Evolutionary conservation across 345 rosid genomes (phyloP), one percentile per base, ranked within the genome.

Genomic region (Erysimum cheiranthoides): DNA sequence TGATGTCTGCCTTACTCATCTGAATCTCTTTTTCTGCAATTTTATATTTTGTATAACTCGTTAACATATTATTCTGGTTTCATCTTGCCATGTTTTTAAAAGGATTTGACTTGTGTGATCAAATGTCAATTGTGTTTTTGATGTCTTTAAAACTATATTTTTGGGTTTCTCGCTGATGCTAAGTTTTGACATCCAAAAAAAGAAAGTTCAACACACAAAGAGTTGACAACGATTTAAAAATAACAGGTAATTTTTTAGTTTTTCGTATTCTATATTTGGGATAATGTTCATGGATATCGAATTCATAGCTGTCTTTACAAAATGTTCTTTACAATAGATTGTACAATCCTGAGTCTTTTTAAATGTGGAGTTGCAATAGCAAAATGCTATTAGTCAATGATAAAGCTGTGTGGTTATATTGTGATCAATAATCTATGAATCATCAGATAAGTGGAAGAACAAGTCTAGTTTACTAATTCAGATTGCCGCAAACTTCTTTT

Each of bases 1-100:
- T 88, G 90, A 86, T 85, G 82, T 62, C 51, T 73, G 87, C 88
- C 93, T 88, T 86, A 86, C 89, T 88, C 90, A 88, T 84, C 89
- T 86, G 93, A 86, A 81, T 79, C 82, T 66, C 73, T 74, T 64
- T 70, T 43, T 40, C 30, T 61, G 18, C 32, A 4, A 1, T 49
- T 21, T 16, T 51, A 6, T 65, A 28, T 8, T 30, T 62, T 62
- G 6, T 54, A 6, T 0, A 54, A 56, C 1, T 17, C 68, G 18
- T 65, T 71, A 61, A 49, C 53, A 58, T 72, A 5, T 58, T 72
- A 5, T 64, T 65, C 72, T 10, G 58, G 80, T 77, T 46, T 70
- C 68, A 71, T 61, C 76, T 70, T 54, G 60, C 58, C 71, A 70
- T 70, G 70, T 64, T 70, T 63, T 62, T 3, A 56, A 49, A 46